A percentile compares a stretch with the other conserved stretches of the same genome.
These are phyloP conservation scores for Sapria himalayana DNA, from an alignment of 345 rosid genomes.

Conservation along the genomic window DNA sequence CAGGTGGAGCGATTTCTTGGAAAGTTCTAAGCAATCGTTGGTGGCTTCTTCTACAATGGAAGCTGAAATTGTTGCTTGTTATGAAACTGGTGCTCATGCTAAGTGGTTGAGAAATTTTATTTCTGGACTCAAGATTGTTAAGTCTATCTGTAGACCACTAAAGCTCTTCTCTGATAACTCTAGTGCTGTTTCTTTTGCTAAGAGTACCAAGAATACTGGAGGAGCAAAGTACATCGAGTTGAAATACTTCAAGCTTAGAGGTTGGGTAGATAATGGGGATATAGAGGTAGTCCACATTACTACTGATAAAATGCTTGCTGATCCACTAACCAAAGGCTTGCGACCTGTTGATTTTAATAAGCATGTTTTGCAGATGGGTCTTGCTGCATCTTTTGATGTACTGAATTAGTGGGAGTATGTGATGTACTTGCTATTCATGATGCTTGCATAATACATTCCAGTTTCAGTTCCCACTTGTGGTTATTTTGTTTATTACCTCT, in stretches of 20 bases:
- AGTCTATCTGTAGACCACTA: background rate
- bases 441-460: too few species aligned
- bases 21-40: background rate
- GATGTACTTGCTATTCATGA: too few species aligned
- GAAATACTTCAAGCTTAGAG: background rate
- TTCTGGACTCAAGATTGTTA: background rate
- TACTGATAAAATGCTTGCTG: background rate
- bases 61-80: background rate
- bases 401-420: background rate
- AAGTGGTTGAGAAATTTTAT: background rate
- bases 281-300: background rate
- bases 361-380: background rate
- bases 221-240: background rate
- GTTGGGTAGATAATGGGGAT: background rate
- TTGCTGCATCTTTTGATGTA: background rate
- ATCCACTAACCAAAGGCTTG: background rate
- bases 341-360: background rate
- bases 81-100: background rate
- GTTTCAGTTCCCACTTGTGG: too few species aligned
- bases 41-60: background rate
- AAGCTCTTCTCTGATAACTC: background rate
- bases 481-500: too few species aligned
- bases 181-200: too few species aligned
- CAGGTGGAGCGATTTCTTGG: background rate
- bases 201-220: background rate